A percentile compares a stretch with the other conserved stretches of the same genome.
These are phyloP conservation scores for Bruguiera hainesii DNA, from an alignment of 441 rosid genomes.

Conservation along the genomic window DNA sequence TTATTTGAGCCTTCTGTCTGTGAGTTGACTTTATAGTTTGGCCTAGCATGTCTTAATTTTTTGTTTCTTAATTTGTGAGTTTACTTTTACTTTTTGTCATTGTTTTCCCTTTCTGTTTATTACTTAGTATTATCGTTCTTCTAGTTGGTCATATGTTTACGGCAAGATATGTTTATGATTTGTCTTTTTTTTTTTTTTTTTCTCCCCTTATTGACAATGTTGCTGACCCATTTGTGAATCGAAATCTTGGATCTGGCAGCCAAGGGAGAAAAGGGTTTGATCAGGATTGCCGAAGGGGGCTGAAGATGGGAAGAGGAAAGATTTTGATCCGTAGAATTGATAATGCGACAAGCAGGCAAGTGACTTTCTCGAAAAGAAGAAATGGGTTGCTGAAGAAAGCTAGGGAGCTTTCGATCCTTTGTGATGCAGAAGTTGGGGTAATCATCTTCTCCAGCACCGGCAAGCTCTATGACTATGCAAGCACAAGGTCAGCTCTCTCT, in stretches of 20 bases:
- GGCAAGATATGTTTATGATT: no score
- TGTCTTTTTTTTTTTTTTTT: not conserved
- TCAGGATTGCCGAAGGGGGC: not conserved
- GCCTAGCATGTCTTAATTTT: not conserved
- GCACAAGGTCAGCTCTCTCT: conserved; percentile 39
- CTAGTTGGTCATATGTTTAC: not conserved
- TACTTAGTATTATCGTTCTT: not conserved
- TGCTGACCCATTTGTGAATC: not conserved
- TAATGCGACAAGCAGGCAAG: conserved; percentile 53
- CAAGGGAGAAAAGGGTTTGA: not conserved
- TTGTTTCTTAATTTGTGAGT: not conserved
- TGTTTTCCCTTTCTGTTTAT: not conserved
- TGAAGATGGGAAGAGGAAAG: conserved; percentile 60
- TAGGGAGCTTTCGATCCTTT: conserved; percentile 53
- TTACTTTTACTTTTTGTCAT: not conserved
- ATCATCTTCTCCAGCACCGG: conserved; percentile 54
- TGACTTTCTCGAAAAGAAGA: conserved; percentile 60
- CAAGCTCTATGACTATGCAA: conserved; percentile 58
- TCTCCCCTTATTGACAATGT: not conserved
- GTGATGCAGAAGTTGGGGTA: conserved; percentile 61
- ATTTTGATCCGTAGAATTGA: conserved; percentile 55
- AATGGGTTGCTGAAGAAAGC: conserved; percentile 62
- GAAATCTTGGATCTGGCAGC: conserved; percentile 16
- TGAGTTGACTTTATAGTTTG: not conserved
- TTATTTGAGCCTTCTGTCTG: not conserved